Conservation (phyloP, 768 basidiomycete genomes). For the Russula vinacea region DNA sequence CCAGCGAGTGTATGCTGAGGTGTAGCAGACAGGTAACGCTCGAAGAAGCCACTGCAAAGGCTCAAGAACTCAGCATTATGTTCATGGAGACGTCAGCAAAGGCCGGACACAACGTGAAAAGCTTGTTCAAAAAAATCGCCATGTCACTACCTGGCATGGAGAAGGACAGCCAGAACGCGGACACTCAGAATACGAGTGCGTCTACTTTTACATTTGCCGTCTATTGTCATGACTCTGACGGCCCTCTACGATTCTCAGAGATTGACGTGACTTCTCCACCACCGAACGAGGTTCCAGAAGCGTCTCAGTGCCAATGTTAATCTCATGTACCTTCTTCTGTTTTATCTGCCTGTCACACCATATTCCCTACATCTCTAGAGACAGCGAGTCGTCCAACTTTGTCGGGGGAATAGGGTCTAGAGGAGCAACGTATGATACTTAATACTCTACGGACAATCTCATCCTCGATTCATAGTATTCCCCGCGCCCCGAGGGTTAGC, state of each 20-base stretch:
- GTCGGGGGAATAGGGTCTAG: slow-evolving; percentile 5
- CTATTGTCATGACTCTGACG: background rate
- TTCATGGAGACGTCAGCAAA: slow-evolving; percentile 99
- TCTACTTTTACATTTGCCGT: slow-evolving; percentile 6
- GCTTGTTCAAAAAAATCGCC: slow-evolving; percentile 98
- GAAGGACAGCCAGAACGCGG: slow-evolving; percentile 60
- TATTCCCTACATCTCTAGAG: slow-evolving; percentile 22
- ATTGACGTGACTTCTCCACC: slow-evolving; percentile 84
- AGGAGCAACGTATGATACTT: slow-evolving; percentile 14
- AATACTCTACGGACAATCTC: slow-evolving; percentile 31
- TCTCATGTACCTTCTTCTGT: slow-evolving; percentile 32
- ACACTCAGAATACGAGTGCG: slow-evolving; percentile 47
- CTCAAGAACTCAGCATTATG: slow-evolving; percentile 90
- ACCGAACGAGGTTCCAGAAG: slow-evolving; percentile 72
- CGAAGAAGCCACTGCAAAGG: slow-evolving; percentile 91
- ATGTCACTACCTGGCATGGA: slow-evolving; percentile 97
- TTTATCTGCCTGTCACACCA: slow-evolving; percentile 29
- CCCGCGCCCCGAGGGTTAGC: slow-evolving; percentile 86
- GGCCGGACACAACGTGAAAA: slow-evolving; percentile 98
- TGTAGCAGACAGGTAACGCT: slow-evolving; percentile 88
- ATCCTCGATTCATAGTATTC: slow-evolving; percentile 95
- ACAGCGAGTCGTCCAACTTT: slow-evolving; percentile 13
- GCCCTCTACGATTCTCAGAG: slow-evolving; percentile 47
- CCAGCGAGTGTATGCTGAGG: slow-evolving; percentile 2
- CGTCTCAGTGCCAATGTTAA: slow-evolving; percentile 82